Evolutionary conservation across 2,329 filamentous ascomycete genomes (phyloP).

Genomic region (Neofusicoccum parvum): DNA sequence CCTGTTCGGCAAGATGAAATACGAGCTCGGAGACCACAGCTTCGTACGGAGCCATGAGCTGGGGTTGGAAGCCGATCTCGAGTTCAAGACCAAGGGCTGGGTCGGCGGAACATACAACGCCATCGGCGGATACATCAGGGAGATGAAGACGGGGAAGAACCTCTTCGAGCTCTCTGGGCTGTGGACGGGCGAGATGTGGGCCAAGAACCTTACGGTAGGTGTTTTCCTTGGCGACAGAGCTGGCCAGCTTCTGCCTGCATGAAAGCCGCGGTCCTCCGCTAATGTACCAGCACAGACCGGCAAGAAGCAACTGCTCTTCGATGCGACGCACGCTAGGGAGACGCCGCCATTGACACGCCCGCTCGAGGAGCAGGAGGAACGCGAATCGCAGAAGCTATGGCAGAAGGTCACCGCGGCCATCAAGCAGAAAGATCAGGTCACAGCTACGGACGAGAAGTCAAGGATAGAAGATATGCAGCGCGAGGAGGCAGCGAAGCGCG

Average conservation of each 20-base stretch:
- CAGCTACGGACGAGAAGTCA: constrained; percentile 94
- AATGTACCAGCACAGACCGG: constrained; percentile 64
- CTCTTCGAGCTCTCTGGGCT: constrained; percentile 90
- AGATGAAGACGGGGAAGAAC: constrained; percentile 80
- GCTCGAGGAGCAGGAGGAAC: constrained; percentile 81
- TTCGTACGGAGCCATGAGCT: constrained; percentile 89
- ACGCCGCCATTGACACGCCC: constrained; percentile 74
- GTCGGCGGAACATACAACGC: constrained; percentile 96
- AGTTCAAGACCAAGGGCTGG: constrained; percentile 99
- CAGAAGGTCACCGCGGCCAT: constrained; percentile 78
- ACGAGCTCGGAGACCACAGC: constrained; percentile 95
- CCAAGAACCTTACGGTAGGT: constrained; percentile 77
- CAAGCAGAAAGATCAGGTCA: constrained; percentile 79
- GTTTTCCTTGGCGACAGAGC: background rate
- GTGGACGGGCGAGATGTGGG: constrained; percentile 94
- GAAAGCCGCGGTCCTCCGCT: background rate
- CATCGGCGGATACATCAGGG: constrained; percentile 88
- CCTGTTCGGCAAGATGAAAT: constrained; percentile 98
- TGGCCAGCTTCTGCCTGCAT: background rate
- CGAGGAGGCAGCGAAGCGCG: constrained; percentile 79
- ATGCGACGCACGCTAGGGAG: constrained; percentile 77
- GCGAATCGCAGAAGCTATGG: constrained; percentile 91
- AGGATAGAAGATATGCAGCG: constrained; percentile 91
- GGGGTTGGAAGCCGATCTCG: constrained; percentile 83
- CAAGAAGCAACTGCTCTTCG: constrained; percentile 86